These are phyloP conservation scores for Phycomyces nitens DNA, from an alignment of 192 early-diverging fungal species.

Conservation along the genomic window DNA sequence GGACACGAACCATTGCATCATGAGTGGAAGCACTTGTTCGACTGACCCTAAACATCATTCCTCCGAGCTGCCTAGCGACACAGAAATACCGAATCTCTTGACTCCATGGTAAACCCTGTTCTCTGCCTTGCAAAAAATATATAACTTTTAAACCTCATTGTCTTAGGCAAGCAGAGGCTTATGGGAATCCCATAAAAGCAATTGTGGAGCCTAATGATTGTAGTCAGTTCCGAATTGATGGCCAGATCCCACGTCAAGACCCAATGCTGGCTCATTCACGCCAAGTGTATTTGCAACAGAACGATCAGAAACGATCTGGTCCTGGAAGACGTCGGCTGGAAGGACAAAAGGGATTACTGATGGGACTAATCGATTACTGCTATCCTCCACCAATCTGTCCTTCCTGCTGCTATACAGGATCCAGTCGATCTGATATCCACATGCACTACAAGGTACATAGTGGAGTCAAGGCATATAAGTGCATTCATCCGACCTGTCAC, in stretches of 20 bases:
- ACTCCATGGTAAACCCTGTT: no score
- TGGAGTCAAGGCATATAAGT: slow-evolving; percentile 12
- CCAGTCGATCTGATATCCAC: slow-evolving; percentile 10
- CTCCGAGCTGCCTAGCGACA: no score
- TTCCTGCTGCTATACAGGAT: neutral
- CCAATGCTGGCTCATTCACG: neutral
- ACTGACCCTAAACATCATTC: no score
- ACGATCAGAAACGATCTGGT: neutral
- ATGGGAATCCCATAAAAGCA: no score
- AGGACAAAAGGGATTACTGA: neutral
- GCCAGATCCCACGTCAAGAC: neutral
- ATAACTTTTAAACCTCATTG: no score
- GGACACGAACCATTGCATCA: no score
- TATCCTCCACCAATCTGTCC: slow-evolving; percentile 23
- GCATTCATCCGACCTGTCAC: slow-evolving; percentile 10
- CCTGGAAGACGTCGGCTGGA: neutral
- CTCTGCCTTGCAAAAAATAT: no score
- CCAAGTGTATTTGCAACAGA: neutral
- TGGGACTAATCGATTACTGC: slow-evolving; percentile 14
- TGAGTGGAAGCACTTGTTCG: no score
- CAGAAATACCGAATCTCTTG: no score
- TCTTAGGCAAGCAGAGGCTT: no score
- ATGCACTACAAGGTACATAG: slow-evolving; percentile 14
- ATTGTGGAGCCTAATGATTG: neutral
- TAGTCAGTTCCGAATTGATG: neutral